Evolutionary conservation across 805 yeast genomes (phyloP), one percentile per base, ranked within the genome.

Genomic region (Cyberlindnera veronae): DNA sequence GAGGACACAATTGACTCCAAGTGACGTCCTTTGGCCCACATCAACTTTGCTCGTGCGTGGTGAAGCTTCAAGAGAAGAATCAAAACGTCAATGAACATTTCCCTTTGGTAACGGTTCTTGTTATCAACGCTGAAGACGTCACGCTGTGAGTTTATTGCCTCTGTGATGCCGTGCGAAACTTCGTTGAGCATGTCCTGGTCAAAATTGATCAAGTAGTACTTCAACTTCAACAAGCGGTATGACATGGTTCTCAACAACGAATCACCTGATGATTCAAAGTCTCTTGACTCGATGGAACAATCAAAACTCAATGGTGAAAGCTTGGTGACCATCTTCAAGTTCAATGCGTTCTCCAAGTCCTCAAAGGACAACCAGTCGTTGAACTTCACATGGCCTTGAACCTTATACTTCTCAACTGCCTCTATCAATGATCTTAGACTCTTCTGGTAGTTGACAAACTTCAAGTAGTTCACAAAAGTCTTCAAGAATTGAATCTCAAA

Each of bases 1-100:
- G 68, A 56, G 32, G 75, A 74, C 4, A 54, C 45, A 4, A 66
- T 52, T 6, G 53, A 45, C 29, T 53, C 54, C 31, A 49, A 31
- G 28, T 56, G 60, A 14, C 45, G 27, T 13, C 55, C 57, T n/a
- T 38, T 43, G 9, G 36, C 23, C 32, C 43, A 45, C 33, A 49
- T 41, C 19, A 39, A 29, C 29, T 49, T 53, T 3, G 51, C 46
- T 35, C 57, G 42, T 12, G 32, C 33, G 23, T 30, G 36, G 36
- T 48, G 53, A 6, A 59, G 44, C 10, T 30, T 42, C 13, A 45
- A 30, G n/a, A 54, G 38, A 4, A 48, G 20, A 3, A 9, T 24
- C 18, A 53, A 19, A 1, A 46, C 27, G 5, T 42, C 41, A 13
- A 45, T 18, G 31, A 44, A 51, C 19, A 30, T 41, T 2, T 30